Evolutionary conservation across 2,329 filamentous ascomycete genomes (phyloP).

Genomic region (Xylaria sp.): DNA sequence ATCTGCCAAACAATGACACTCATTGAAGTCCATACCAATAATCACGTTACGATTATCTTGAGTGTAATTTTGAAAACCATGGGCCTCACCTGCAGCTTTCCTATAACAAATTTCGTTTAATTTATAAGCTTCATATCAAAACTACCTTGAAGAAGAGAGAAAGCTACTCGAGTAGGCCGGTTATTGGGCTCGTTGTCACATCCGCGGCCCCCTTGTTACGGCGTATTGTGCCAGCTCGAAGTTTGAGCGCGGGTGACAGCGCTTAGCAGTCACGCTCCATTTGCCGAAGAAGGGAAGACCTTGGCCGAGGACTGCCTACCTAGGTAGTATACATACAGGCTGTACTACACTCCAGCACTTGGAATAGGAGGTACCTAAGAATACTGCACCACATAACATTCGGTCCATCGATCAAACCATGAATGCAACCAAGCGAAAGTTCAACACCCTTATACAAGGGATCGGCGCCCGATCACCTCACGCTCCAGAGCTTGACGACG

Average conservation of each 20-base stretch:
- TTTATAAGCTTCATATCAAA: not conserved
- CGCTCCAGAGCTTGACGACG: constrained; percentile 53
- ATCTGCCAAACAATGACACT: constrained; percentile 39
- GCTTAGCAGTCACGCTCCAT: constrained; percentile 24
- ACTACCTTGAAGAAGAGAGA: not conserved
- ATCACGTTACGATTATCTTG: not conserved
- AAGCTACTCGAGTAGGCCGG: not conserved
- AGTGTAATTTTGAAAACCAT: not conserved
- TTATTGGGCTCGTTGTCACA: constrained; percentile 5
- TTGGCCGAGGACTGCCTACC: constrained; percentile 12
- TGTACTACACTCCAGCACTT: constrained; percentile 15
- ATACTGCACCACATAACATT: not conserved
- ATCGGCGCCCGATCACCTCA: constrained; percentile 63
- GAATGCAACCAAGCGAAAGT: constrained; percentile 81
- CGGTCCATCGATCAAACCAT: constrained; percentile 37
- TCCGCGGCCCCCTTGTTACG: constrained; percentile 2
- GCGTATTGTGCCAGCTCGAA: constrained; percentile 8
- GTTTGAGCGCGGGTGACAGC: not conserved
- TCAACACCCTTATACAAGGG: constrained; percentile 78
- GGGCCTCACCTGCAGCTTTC: not conserved
- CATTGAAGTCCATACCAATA: not conserved
- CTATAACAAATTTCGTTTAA: not conserved
- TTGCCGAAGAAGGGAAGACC: constrained; percentile 18
- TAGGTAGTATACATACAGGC: too few relatives aligned
- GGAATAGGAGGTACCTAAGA: too few relatives aligned